A percentile compares a stretch with the other conserved stretches of the same genome.
These are phyloP conservation scores for Fomitopsis serialis DNA, from an alignment of 768 basidiomycete genomes.

Conservation along the genomic window DNA sequence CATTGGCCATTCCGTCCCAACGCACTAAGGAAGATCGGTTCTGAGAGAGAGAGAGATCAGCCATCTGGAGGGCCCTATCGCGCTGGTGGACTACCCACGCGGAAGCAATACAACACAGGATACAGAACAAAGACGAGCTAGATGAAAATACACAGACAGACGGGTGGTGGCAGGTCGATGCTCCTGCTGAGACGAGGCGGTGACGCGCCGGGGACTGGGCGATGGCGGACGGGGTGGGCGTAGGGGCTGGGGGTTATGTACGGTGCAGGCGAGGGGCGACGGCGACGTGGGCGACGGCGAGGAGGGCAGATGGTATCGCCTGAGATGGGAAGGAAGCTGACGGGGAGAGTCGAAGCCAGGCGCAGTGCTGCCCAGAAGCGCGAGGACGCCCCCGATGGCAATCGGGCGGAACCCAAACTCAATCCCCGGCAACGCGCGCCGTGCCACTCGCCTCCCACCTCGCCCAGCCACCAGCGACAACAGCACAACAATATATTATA, in stretches of 20 bases:
- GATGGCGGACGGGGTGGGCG: constrained; percentile 4
- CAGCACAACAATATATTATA: not conserved
- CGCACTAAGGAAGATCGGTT: constrained; percentile 7
- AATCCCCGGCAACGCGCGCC: constrained; percentile 10
- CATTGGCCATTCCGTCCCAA: constrained; percentile 13
- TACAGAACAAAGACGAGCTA: not conserved
- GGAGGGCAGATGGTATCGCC: constrained; percentile 10
- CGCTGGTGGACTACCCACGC: not conserved
- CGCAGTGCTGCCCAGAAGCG: constrained; percentile 25
- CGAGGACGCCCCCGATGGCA: constrained; percentile 33
- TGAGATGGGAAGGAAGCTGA: constrained; percentile 13
- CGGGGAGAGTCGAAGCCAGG: constrained; percentile 21
- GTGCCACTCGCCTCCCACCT: not conserved
- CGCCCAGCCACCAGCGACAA: not conserved
- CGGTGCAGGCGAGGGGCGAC: constrained; percentile 7
- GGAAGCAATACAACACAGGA: constrained; percentile 8
- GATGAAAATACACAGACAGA: not conserved
- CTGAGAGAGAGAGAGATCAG: constrained; percentile 11
- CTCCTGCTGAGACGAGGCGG: not conserved
- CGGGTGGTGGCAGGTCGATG: not conserved
- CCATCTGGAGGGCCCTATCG: not conserved
- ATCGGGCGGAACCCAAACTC: constrained; percentile 19
- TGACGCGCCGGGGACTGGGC: constrained; percentile 1
- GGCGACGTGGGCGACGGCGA: constrained; percentile 9
- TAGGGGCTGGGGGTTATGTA: constrained; percentile 5